These are phyloP conservation scores for Acer campestre DNA, from an alignment of 345 rosid genomes.

Conservation along the genomic window DNA sequence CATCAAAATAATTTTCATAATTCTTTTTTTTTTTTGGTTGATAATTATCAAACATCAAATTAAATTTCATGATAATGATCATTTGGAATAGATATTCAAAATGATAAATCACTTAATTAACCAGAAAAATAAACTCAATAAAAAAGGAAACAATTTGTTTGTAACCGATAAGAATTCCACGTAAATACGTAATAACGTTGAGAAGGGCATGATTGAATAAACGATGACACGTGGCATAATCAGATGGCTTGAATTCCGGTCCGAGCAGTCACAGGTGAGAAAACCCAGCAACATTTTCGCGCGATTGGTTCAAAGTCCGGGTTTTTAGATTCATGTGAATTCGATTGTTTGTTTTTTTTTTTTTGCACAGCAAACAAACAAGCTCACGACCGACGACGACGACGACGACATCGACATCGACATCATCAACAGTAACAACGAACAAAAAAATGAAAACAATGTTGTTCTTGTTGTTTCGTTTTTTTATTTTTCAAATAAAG, in stretches of 20 bases:
- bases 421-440: neutral
- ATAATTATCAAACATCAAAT: neutral
- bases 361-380: neutral
- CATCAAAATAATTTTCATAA: neutral
- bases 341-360: neutral
- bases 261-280: neutral
- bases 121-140: neutral
- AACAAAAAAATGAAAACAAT: neutral
- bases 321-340: neutral
- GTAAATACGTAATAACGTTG: neutral
- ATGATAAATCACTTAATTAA: too few relatives aligned
- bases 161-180: neutral
- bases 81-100: neutral
- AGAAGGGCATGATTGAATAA: neutral
- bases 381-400: neutral
- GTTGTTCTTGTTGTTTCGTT: neutral
- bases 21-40: too few relatives aligned
- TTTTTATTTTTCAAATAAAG: neutral
- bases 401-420: neutral
- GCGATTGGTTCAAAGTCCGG: slow-evolving; percentile 19
- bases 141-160: neutral
- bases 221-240: neutral
- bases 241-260: neutral
- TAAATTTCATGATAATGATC: neutral
- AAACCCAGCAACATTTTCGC: slow-evolving; percentile 22